Percentiles rank a stretch among this genome's conserved stretches.
Conservation (phyloP, 208 protist genomes). For the Perkinsela sp. region DNA sequence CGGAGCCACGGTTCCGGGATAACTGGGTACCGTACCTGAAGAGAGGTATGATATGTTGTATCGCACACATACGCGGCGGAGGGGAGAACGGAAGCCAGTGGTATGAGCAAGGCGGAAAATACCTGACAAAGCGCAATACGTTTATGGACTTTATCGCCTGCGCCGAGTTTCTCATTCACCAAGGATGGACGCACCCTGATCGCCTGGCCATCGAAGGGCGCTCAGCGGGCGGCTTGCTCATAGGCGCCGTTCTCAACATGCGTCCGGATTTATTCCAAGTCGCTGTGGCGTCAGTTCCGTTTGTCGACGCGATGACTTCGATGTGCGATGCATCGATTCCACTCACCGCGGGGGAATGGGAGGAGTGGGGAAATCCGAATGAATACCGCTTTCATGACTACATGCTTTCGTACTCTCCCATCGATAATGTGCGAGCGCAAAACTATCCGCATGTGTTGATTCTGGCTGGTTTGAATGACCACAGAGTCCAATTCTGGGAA, state of each 20-base stretch:
- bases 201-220: conserved; percentile 54
- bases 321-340: conserved; percentile 68
- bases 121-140: conserved; percentile 67
- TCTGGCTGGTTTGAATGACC: conserved; percentile 44
- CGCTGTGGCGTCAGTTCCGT: conserved; percentile 54
- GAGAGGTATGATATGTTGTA: conserved; percentile 53
- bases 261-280: conserved; percentile 46
- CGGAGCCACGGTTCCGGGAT: conserved; percentile 48
- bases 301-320: conserved; percentile 73
- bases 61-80: conserved; percentile 66
- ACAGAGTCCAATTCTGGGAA: conserved; percentile 66
- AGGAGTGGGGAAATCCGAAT: conserved; percentile 82
- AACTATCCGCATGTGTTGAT: conserved; percentile 43
- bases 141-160: conserved; percentile 65
- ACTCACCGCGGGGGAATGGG: conserved; percentile 59
- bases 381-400: conserved; percentile 69
- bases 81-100: conserved; percentile 61
- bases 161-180: conserved; percentile 41
- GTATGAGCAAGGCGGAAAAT: conserved; percentile 66
- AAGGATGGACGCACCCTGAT: conserved; percentile 16
- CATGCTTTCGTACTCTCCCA: conserved; percentile 70
- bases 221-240: conserved; percentile 66
- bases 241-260: conserved; percentile 66
- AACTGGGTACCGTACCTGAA: conserved; percentile 42
- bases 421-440: conserved; percentile 60